phyloP scores from a whole-genome alignment of 2,329 filamentous ascomycete species.

The Cladophialophora bantiana region DNA sequence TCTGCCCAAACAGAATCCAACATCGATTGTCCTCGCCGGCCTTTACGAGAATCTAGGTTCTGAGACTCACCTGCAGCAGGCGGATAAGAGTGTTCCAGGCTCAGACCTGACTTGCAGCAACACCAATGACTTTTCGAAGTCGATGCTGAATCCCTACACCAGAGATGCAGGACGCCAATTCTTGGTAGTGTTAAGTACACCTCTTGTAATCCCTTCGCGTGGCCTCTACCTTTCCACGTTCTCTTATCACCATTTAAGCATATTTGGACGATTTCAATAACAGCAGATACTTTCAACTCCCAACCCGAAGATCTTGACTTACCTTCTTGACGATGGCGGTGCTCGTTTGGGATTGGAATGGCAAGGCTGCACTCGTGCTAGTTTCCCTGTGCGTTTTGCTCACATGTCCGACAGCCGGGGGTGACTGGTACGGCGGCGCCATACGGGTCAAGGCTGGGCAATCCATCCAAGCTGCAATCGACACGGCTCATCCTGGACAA shows the following conservation, averaged over 20 bases:
- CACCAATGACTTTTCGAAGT: neutral
- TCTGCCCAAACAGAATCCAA: neutral
- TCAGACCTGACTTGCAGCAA: neutral
- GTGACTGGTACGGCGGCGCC: conserved; percentile 15
- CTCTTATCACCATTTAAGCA: neutral
- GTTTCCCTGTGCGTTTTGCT: neutral
- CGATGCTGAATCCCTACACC: neutral
- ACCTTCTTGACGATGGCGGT: neutral
- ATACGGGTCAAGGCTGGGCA: conserved; percentile 29
- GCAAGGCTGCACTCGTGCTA: neutral
- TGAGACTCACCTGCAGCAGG: neutral
- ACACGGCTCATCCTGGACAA: conserved; percentile 27
- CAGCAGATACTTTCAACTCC: neutral
- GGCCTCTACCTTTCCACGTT: neutral
- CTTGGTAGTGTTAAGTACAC: neutral
- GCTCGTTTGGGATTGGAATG: neutral
- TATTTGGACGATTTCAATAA: neutral
- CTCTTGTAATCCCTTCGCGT: neutral
- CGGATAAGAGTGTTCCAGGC: neutral
- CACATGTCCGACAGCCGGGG: neutral
- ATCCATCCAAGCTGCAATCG: conserved; percentile 33
- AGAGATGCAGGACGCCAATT: neutral
- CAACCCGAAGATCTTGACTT: neutral
- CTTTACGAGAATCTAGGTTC: neutral
- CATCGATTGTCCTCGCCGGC: neutral